Evolutionary conservation across 177 flowering plant genomes (phyloP).

Genomic region (Vitis hybrid): DNA sequence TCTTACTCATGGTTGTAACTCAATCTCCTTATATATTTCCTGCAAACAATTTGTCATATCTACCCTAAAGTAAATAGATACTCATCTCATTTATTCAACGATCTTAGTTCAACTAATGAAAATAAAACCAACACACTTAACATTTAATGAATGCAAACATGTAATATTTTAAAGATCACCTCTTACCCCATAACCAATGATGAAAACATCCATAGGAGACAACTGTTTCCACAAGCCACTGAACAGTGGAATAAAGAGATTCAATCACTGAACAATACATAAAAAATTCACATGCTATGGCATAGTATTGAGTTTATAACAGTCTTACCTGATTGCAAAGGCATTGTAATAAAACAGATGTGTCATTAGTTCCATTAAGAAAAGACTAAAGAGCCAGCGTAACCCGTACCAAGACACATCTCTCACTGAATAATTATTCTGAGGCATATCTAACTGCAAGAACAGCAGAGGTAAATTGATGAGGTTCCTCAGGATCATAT

Average conservation of each 20-base stretch:
- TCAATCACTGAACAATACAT: constrained; percentile 2
- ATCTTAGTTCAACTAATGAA: background rate
- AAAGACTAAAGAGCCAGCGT: constrained; percentile 71
- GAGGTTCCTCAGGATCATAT: background rate
- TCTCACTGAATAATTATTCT: constrained; percentile 46
- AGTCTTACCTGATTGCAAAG: constrained; percentile 73
- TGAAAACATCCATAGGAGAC: constrained; percentile 86
- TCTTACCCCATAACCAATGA: constrained; percentile 97
- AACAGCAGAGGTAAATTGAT: constrained; percentile 7
- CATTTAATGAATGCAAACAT: no score
- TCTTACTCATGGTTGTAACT: no score
- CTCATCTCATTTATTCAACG: background rate
- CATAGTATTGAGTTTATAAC: background rate
- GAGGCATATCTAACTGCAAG: constrained; percentile 80
- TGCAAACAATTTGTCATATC: background rate
- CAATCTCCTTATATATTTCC: no score
- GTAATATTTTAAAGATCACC: constrained; percentile 14
- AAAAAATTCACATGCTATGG: background rate
- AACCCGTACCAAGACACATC: constrained; percentile 69
- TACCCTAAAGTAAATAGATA: background rate
- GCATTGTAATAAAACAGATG: constrained; percentile 88
- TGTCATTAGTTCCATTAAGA: constrained; percentile 85
- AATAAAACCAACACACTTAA: no score
- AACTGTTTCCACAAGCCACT: constrained; percentile 84
- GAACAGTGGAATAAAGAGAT: constrained; percentile 10